Evolutionary conservation across 2,329 filamentous ascomycete species (phyloP).

Genomic region (Mycosphaerella sp.): DNA sequence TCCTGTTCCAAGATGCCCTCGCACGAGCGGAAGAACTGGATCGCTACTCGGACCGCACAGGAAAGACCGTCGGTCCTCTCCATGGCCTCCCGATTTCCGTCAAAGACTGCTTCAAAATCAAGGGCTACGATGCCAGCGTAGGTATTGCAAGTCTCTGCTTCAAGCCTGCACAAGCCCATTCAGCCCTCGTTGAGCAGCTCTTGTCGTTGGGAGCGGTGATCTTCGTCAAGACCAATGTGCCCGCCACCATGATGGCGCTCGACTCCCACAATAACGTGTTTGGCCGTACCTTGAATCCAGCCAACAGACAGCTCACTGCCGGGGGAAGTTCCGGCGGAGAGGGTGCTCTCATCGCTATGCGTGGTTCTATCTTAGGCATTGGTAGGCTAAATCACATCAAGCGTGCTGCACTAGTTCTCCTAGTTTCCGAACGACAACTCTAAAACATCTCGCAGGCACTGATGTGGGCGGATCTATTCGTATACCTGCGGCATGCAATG

Average conservation of each 20-base stretch:
- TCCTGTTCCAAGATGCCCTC: slow-evolving; percentile 36
- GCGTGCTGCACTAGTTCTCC: not conserved
- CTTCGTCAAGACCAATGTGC: slow-evolving; percentile 50
- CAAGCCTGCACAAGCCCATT: slow-evolving; percentile 48
- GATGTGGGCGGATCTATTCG: slow-evolving; percentile 48
- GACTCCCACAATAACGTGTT: slow-evolving; percentile 51
- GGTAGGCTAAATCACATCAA: slow-evolving; percentile 32
- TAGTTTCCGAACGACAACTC: not conserved
- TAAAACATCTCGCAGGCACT: slow-evolving; percentile 37
- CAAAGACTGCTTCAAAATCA: slow-evolving; percentile 36
- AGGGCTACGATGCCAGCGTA: slow-evolving; percentile 36
- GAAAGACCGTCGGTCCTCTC: slow-evolving; percentile 39
- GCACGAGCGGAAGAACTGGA: slow-evolving; percentile 38
- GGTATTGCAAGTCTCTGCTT: slow-evolving; percentile 42
- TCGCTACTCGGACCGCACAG: slow-evolving; percentile 32
- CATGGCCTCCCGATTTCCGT: slow-evolving; percentile 39
- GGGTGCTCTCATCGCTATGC: slow-evolving; percentile 46
- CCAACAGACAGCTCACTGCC: slow-evolving; percentile 44
- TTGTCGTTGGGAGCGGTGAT: slow-evolving; percentile 44
- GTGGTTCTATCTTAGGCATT: slow-evolving; percentile 46
- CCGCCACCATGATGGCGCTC: slow-evolving; percentile 43
- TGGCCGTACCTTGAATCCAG: slow-evolving; percentile 45
- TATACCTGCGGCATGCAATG: slow-evolving; percentile 47
- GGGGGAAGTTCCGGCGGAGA: slow-evolving; percentile 51
- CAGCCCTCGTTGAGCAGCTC: slow-evolving; percentile 42